phyloP scores from a whole-genome alignment of 2,329 filamentous ascomycete genomes.

The Anisogramma anomala region DNA sequence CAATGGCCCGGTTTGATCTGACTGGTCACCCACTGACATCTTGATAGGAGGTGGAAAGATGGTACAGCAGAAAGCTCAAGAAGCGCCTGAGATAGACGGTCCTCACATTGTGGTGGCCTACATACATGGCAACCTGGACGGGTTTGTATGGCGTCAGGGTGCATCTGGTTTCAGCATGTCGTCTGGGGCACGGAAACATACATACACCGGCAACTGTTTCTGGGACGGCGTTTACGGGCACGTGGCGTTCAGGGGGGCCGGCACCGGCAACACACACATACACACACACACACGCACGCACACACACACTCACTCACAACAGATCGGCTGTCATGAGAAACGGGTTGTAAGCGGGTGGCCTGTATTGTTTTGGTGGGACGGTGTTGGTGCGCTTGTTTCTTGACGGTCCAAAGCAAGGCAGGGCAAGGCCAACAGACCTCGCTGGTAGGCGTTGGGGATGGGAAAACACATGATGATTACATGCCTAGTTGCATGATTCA shows the following conservation, averaged over 20 bases:
- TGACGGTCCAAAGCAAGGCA: background rate
- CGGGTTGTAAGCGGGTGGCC: background rate
- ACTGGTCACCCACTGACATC: background rate
- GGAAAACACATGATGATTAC: no score
- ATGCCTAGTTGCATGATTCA: background rate
- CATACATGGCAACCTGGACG: no score
- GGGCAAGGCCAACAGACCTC: background rate
- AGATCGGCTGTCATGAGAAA: background rate
- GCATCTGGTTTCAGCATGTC: no score
- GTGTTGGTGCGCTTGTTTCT: background rate
- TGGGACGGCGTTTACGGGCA: background rate
- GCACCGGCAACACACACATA: no score
- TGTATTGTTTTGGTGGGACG: background rate
- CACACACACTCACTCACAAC: no score
- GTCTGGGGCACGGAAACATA: no score
- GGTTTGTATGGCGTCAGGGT: no score
- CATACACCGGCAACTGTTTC: background rate
- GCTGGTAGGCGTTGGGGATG: background rate
- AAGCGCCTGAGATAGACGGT: slow-evolving; percentile 4
- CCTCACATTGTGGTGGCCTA: no score
- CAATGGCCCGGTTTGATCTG: background rate
- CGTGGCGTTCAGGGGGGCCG: background rate
- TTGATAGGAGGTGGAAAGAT: slow-evolving; percentile 12
- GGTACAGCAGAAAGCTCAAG: slow-evolving; percentile 12
- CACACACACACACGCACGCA: no score